Evolutionary conservation across 306 rosid genomes (phyloP).

Genomic region (Vigna reflexopilosa): DNA sequence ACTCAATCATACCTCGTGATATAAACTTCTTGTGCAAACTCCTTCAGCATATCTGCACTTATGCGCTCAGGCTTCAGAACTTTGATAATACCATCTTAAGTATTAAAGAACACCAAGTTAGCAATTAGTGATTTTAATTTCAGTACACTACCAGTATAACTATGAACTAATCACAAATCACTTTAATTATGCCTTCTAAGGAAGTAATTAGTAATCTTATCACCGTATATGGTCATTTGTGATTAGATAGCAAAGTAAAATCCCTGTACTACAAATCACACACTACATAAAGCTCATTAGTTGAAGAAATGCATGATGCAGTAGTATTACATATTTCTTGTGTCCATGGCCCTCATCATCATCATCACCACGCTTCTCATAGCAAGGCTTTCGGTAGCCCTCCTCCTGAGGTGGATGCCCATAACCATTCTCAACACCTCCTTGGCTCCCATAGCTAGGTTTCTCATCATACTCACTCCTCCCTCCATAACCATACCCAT

Average conservation of each 20-base stretch:
- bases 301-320: slow-evolving; percentile 12
- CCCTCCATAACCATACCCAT: slow-evolving; percentile 32
- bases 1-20: slow-evolving; percentile 76
- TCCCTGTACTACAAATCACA: background rate
- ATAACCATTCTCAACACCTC: slow-evolving; percentile 27
- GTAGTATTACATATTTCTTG: slow-evolving; percentile 70
- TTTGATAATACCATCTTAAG: slow-evolving; percentile 90
- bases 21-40: slow-evolving; percentile 97
- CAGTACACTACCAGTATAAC: background rate
- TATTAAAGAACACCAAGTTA: background rate
- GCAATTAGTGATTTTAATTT: background rate
- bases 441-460: slow-evolving; percentile 43
- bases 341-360: slow-evolving; percentile 67
- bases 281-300: background rate
- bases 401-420: slow-evolving; percentile 7
- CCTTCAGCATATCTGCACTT: slow-evolving; percentile 83
- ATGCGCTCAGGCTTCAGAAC: slow-evolving; percentile 86
- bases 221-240: background rate
- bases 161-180: background rate
- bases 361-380: slow-evolving; percentile 54
- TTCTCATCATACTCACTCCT: slow-evolving; percentile 46
- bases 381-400: slow-evolving; percentile 38
- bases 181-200: background rate
- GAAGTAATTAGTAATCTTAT: background rate
- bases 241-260: background rate